Evolutionary conservation across 192 early-diverging fungal species (phyloP).

Genomic region (Entrophospora sp.): DNA sequence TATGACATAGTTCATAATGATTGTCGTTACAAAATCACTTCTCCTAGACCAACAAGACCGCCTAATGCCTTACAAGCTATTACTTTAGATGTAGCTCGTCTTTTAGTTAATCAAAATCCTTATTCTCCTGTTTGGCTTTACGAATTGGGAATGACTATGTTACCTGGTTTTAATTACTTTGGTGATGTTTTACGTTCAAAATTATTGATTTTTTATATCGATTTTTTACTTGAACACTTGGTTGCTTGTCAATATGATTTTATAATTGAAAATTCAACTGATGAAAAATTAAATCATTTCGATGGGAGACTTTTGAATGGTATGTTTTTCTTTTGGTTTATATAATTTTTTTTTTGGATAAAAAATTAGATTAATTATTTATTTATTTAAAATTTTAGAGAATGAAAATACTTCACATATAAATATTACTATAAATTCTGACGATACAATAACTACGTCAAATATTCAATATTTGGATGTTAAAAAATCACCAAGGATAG

Average conservation of each 20-base stretch:
- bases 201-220: conserved; percentile 33
- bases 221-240: conserved; percentile 39
- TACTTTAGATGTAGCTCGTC: conserved; percentile 37
- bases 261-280: neutral
- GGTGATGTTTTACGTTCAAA: conserved; percentile 32
- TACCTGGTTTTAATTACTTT: conserved; percentile 46
- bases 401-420: conserved; percentile 12
- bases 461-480: neutral
- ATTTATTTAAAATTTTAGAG: neutral
- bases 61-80: conserved; percentile 41
- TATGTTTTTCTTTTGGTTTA: neutral
- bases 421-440: conserved; percentile 5
- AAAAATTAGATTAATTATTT: neutral
- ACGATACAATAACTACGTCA: neutral
- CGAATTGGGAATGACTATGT: conserved; percentile 39
- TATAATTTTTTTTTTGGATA: neutral
- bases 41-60: conserved; percentile 42
- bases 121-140: conserved; percentile 32
- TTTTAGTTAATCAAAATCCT: conserved; percentile 27
- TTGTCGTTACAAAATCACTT: conserved; percentile 36
- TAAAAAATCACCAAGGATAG: no score
- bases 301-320: no score
- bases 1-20: conserved; percentile 48
- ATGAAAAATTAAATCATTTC: neutral
- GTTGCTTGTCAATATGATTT: conserved; percentile 21